Conservation (phyloP, 306 rosid genomes). For the Aeschynomene evenia region DNA sequence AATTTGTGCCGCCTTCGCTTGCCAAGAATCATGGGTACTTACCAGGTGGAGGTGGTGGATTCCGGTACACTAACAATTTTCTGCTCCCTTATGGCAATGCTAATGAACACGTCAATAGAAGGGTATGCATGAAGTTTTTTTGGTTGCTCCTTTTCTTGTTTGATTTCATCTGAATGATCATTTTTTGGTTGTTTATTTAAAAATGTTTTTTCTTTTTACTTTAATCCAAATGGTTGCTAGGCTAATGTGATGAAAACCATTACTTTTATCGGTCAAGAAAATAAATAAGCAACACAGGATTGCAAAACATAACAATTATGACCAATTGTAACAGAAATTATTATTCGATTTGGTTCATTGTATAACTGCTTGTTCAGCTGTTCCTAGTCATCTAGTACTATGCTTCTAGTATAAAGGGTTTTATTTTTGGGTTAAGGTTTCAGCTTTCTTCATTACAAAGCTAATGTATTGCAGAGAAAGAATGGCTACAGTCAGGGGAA, state of each 20-base stretch:
- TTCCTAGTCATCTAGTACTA: no score
- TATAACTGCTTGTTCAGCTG: background rate
- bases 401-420: background rate
- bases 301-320: no score
- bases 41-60: slow-evolving; percentile 46
- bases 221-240: no score
- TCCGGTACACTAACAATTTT: slow-evolving; percentile 60
- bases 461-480: slow-evolving; percentile 55
- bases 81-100: slow-evolving; percentile 48
- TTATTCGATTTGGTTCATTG: background rate
- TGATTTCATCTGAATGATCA: background rate
- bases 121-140: slow-evolving; percentile 45
- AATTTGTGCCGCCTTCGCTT: slow-evolving; percentile 87
- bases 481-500: slow-evolving; percentile 78
- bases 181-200: background rate
- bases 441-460: background rate
- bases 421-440: background rate
- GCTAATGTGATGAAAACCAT: no score
- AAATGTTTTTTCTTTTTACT: no score
- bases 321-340: no score
- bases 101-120: slow-evolving; percentile 47
- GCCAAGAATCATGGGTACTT: slow-evolving; percentile 56
- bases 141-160: background rate
- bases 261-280: no score
- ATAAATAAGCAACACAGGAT: no score